Evolutionary conservation across 2,329 filamentous ascomycete genomes (phyloP).

Genomic region (Monosporascus ibericus): DNA sequence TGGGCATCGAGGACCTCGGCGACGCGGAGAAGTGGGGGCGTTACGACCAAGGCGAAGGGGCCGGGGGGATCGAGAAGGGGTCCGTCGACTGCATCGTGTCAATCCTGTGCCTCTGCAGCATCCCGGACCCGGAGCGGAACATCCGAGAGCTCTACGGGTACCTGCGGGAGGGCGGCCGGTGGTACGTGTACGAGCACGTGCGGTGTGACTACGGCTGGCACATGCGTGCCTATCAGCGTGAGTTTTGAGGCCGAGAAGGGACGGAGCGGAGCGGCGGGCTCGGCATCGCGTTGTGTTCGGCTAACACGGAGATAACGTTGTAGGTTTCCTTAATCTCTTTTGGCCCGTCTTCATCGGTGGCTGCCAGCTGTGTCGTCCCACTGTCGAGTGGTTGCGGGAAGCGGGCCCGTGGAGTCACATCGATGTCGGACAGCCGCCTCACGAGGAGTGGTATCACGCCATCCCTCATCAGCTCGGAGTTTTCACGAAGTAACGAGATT

Average conservation of each 20-base stretch:
- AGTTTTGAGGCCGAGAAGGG: conserved; percentile 18
- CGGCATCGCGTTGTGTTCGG: neutral
- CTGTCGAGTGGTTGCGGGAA: conserved; percentile 37
- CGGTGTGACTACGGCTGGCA: conserved; percentile 29
- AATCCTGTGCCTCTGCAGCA: conserved; percentile 57
- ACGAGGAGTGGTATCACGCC: conserved; percentile 35
- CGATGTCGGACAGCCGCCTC: conserved; percentile 36
- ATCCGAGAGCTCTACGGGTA: conserved; percentile 49
- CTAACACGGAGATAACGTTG: neutral
- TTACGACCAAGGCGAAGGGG: conserved; percentile 8
- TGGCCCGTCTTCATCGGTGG: conserved; percentile 48
- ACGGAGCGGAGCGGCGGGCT: no score
- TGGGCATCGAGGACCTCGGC: conserved; percentile 54
- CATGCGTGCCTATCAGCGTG: conserved; percentile 45
- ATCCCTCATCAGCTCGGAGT: conserved; percentile 47
- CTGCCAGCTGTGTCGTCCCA: conserved; percentile 45
- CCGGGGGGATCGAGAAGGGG: conserved; percentile 34
- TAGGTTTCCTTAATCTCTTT: conserved; percentile 44
- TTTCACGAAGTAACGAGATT: conserved; percentile 39
- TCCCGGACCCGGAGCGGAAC: conserved; percentile 53
- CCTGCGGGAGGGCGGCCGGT: conserved; percentile 55
- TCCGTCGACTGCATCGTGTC: conserved; percentile 55
- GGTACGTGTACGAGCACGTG: conserved; percentile 61
- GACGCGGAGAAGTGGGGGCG: conserved; percentile 35
- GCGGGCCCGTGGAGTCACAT: conserved; percentile 45